These are phyloP conservation scores for Psilocybe tampanensis DNA, from an alignment of 768 basidiomycete species.

Conservation along the genomic window DNA sequence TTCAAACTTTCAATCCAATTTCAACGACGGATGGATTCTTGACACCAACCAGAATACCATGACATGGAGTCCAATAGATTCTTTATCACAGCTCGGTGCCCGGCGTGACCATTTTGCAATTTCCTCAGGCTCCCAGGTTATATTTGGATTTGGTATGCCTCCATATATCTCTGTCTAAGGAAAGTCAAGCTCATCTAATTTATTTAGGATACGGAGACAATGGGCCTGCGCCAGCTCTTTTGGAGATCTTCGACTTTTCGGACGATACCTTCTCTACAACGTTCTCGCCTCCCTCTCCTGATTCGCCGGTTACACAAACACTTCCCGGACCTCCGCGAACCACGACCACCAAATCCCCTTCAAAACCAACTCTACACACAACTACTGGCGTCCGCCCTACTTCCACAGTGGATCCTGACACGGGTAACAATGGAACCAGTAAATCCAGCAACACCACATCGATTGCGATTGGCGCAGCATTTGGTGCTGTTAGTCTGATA, in stretches of 20 bases:
- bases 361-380: neutral
- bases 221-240: conserved; percentile 54
- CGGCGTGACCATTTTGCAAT: conserved; percentile 79
- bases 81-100: conserved; percentile 58
- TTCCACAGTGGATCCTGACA: conserved; percentile 20
- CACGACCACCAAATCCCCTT: conserved; percentile 18
- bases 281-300: conserved; percentile 36
- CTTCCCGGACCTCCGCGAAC: conserved; percentile 35
- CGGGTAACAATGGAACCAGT: conserved; percentile 22
- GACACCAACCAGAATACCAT: conserved; percentile 58
- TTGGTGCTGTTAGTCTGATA: conserved; percentile 62
- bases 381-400: conserved; percentile 20
- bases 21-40: conserved; percentile 71
- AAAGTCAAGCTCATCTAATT: neutral
- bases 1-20: conserved; percentile 51
- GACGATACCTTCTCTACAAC: conserved; percentile 43
- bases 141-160: conserved; percentile 78
- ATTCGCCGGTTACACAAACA: conserved; percentile 29
- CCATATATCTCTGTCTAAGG: too few species aligned
- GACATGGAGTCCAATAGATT: conserved; percentile 57
- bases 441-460: conserved; percentile 33
- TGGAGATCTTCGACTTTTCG: conserved; percentile 56
- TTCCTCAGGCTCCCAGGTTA: conserved; percentile 55
- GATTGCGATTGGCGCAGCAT: conserved; percentile 62
- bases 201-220: conserved; percentile 46